phyloP scores from a whole-genome alignment of 805 yeast genomes.

The Yarrowia sp. region DNA sequence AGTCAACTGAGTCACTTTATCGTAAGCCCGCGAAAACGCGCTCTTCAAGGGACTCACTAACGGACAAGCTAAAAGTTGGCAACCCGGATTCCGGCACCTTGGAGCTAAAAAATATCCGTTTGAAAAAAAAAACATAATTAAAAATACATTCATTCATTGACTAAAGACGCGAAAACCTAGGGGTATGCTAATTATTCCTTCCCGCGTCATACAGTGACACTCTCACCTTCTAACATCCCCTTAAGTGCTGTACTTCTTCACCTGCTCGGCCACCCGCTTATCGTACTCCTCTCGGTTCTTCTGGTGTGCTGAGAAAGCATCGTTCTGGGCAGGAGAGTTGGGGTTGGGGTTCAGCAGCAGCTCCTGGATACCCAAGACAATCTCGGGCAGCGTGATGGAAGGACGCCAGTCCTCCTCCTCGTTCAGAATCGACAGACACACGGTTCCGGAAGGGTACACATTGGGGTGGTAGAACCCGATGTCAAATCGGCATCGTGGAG shows the following conservation, averaged over 20 bases:
- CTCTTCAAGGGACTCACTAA: too few species aligned
- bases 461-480: conserved; percentile 94
- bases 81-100: too few species aligned
- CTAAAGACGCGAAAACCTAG: too few species aligned
- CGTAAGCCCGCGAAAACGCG: not conserved
- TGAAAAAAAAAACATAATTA: too few species aligned
- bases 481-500: conserved; percentile 91
- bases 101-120: too few species aligned
- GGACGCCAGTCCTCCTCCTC: conserved; percentile 99
- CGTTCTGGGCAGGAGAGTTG: conserved; percentile 95
- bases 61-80: too few species aligned
- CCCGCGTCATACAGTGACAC: too few species aligned
- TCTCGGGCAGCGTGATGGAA: conserved; percentile 85
- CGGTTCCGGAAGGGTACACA: conserved; percentile 95
- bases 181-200: too few species aligned
- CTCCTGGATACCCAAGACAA: conserved; percentile 89
- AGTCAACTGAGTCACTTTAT: conserved; percentile 20
- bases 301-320: conserved; percentile 68
- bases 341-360: conserved; percentile 87
- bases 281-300: conserved; percentile 69
- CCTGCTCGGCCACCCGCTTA: conserved; percentile 76
- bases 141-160: too few species aligned
- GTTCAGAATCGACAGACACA: conserved; percentile 87
- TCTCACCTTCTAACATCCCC: not conserved
- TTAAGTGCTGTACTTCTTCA: conserved; percentile 57